Evolutionary conservation across 352 stramenopile genomes (phyloP), one percentile per base, ranked within the genome.

Genomic region (Globisporangium abappressorium): DNA sequence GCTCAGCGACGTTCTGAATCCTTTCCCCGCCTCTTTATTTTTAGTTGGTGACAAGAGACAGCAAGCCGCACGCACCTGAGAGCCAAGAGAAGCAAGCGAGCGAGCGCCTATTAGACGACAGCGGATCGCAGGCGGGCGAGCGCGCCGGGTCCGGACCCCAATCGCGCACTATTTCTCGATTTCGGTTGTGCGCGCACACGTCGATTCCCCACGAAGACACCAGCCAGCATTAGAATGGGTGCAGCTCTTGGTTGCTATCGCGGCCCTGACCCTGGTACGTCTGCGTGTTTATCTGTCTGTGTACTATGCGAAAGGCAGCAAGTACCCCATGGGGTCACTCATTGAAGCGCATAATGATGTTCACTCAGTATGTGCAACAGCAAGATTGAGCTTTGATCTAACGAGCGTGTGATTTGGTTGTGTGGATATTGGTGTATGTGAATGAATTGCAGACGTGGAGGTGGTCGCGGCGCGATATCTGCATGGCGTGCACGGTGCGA

Each of bases 221-320:
- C 28, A 38, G 11, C 33, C 3, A 22, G 2, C 20, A 46, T n/a
- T n/a, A 73, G 8, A 9, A 91, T 91, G 83, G 83, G 83, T 36
- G 83, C 79, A 64, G 67, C 78, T 24, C 76, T 91, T 60, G 81
- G 82, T 54, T 91, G 83, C 62, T 87, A 81, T 60, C 72, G 74
- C 55, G 69, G 65, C 20, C 66, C 69, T 22, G 68, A 70, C 26
- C 26, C 63, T 54, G 72, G 72, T 73, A 24, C 33, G 59, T 57
- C 43, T 30, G 33, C 20, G 9, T 22, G n/a, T 59, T 36, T 33
- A 36, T 41, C 30, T 30, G 33, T 28, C 4, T 60, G 20, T 30
- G 20, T 55, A 12, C 58, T n/a, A 22, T 41, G 20, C 14, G 20
- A 34, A 58, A n/a, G 66, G 46, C 12, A 34, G 30, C 30, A 33